A percentile compares a stretch with the other conserved stretches of the same genome.
phyloP scores from a whole-genome alignment of 1,284 basidiomycete species.

The Ganoderma leucocontextum region DNA sequence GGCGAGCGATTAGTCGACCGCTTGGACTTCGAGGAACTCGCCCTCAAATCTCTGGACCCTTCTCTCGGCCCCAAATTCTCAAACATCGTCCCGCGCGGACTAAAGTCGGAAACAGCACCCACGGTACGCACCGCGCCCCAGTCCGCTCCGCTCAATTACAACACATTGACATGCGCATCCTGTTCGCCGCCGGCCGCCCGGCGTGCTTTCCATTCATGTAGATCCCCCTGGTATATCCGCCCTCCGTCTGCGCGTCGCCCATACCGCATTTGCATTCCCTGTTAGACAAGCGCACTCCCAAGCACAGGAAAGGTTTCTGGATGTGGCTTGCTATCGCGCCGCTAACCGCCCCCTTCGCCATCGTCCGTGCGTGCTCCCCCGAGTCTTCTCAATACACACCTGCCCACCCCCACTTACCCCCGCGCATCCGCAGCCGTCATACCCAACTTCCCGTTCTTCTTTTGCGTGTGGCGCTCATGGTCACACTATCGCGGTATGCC shows the following conservation, averaged over 20 bases:
- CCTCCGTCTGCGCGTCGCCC: conserved; percentile 58
- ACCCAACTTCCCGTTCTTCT: conserved; percentile 86
- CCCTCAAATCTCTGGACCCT: conserved; percentile 73
- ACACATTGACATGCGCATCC: conserved; percentile 32
- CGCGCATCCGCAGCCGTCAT: conserved; percentile 62
- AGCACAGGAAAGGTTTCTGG: conserved; percentile 70
- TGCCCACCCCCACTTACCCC: neutral
- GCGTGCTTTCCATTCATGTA: conserved; percentile 38
- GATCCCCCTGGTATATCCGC: conserved; percentile 76
- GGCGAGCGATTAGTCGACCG: conserved; percentile 74
- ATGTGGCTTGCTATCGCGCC: conserved; percentile 71
- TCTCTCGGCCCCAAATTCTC: conserved; percentile 61
- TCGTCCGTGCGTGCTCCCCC: conserved; percentile 66
- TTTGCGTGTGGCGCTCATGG: conserved; percentile 85
- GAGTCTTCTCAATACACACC: neutral
- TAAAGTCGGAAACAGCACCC: conserved; percentile 22
- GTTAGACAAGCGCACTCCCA: conserved; percentile 62
- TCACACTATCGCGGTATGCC: conserved; percentile 78
- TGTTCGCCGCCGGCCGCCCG: neutral
- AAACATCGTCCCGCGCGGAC: conserved; percentile 30
- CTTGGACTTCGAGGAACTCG: conserved; percentile 80
- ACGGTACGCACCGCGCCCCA: conserved; percentile 30
- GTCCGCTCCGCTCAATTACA: conserved; percentile 15
- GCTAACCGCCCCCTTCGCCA: conserved; percentile 74
- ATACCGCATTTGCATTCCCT: conserved; percentile 62